A percentile compares a stretch with the other conserved stretches of the same genome.
Conservation (phyloP, 31 red algal species). For the Odonthalia washingtoniensis region DNA sequence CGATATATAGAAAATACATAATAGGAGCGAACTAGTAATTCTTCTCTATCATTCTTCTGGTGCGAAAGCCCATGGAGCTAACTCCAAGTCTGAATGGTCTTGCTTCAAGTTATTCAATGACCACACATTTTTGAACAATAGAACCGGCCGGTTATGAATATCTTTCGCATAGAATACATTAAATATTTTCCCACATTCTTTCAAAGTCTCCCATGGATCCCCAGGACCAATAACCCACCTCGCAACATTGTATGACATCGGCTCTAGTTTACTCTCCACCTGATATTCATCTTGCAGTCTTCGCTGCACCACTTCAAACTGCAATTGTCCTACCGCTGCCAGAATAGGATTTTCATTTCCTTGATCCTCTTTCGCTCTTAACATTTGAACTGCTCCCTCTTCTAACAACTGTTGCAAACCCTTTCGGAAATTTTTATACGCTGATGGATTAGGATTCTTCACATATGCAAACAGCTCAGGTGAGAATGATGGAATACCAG, state of each 20-base stretch:
- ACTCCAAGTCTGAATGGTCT: conserved; percentile 65
- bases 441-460: conserved; percentile 70
- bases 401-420: conserved; percentile 84
- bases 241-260: conserved; percentile 73
- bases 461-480: conserved; percentile 89
- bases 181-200: conserved; percentile 67
- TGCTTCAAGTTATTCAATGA: conserved; percentile 44
- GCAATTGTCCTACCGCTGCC: conserved; percentile 87
- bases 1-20: background rate
- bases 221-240: conserved; percentile 82
- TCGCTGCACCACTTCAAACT: conserved; percentile 88
- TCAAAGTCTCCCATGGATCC: conserved; percentile 66
- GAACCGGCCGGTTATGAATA: conserved; percentile 75
- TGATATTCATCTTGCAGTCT: conserved; percentile 87
- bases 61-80: conserved; percentile 74
- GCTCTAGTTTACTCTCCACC: conserved; percentile 79
- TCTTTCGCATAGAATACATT: conserved; percentile 84
- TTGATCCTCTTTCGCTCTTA: conserved; percentile 64
- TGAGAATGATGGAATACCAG: conserved; percentile 83
- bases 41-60: conserved; percentile 59
- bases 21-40: background rate
- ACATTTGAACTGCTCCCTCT: conserved; percentile 84
- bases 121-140: conserved; percentile 86
- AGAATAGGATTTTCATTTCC: conserved; percentile 75
- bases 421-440: conserved; percentile 84